A percentile compares a stretch with the other conserved stretches of the same genome.
Evolutionary conservation across 2,329 filamentous ascomycete species (phyloP).

Genomic region (Leptographium lundbergii): DNA sequence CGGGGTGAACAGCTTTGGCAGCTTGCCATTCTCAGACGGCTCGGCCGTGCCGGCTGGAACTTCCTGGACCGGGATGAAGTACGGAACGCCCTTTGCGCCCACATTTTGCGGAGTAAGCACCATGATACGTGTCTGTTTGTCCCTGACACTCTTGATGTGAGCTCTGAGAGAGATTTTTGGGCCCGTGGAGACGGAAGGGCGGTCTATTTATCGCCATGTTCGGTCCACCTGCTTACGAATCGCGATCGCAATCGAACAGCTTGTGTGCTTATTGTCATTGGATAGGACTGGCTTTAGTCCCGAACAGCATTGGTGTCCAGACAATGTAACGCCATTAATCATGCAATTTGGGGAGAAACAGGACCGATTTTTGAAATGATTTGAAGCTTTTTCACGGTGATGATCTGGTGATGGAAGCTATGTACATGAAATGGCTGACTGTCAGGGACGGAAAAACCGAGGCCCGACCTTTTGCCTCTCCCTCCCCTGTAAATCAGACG

Average conservation of each 20-base stretch:
- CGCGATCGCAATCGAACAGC: neutral
- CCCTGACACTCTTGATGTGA: too few species aligned
- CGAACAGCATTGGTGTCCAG: neutral
- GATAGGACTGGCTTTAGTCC: neutral
- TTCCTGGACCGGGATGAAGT: constrained; percentile 27
- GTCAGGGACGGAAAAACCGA: too few species aligned
- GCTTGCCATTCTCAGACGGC: constrained; percentile 24
- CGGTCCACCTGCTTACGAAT: neutral
- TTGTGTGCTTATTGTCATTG: too few species aligned
- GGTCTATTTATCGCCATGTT: neutral
- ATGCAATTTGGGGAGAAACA: too few species aligned
- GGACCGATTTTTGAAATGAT: too few species aligned
- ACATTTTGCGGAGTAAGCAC: constrained; percentile 11
- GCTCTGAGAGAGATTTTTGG: too few species aligned
- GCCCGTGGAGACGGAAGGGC: too few species aligned
- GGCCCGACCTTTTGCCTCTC: too few species aligned
- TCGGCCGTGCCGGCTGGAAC: constrained; percentile 25
- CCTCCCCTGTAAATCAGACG: neutral
- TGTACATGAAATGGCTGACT: too few species aligned
- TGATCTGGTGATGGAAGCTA: too few species aligned
- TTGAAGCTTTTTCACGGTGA: too few species aligned
- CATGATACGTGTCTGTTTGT: neutral
- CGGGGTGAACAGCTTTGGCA: constrained; percentile 27
- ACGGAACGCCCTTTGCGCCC: constrained; percentile 23
- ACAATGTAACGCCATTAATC: neutral